phyloP scores from a whole-genome alignment of 768 basidiomycete species.

The Kwoniella sp. region DNA sequence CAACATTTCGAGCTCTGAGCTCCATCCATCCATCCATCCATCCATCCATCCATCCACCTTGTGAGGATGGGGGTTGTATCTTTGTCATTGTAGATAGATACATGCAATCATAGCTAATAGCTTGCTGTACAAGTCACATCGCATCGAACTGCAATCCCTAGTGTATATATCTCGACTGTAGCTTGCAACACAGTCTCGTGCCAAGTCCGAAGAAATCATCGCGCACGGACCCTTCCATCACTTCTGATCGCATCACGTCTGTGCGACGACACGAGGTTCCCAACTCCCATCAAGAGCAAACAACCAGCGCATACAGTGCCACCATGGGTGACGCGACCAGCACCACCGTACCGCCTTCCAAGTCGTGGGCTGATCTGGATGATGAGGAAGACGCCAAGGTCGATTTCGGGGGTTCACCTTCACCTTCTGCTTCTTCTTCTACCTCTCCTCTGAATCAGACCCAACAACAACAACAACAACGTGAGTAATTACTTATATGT shows the following conservation, averaged over 20 bases:
- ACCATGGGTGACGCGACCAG: background rate
- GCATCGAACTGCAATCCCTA: too few relatives aligned
- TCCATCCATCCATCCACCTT: background rate
- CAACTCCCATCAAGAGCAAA: conserved; percentile 4
- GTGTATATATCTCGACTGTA: too few relatives aligned
- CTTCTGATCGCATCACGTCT: conserved; percentile 4
- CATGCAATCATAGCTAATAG: too few relatives aligned
- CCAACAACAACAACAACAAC: conserved; percentile 15
- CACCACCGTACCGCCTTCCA: conserved; percentile 1
- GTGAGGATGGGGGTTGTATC: background rate
- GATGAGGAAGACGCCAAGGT: conserved; percentile 27
- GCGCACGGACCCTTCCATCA: conserved; percentile 9
- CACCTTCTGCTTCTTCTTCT: conserved; percentile 14
- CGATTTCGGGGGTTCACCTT: conserved; percentile 17
- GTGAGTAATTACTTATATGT: too few relatives aligned
- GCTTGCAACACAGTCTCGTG: too few relatives aligned
- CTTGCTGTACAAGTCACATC: too few relatives aligned
- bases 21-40: background rate
- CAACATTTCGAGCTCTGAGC: conserved; percentile 3
- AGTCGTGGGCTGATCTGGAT: conserved; percentile 26
- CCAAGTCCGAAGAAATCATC: background rate
- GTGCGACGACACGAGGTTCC: conserved; percentile 13
- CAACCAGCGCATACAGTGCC: background rate
- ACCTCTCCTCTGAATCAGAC: background rate
- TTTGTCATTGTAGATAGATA: background rate